Percentiles rank a stretch among this genome's conserved stretches.
Evolutionary conservation across 2,329 filamentous ascomycete species (phyloP).

Genomic region (Eutypa lata): DNA sequence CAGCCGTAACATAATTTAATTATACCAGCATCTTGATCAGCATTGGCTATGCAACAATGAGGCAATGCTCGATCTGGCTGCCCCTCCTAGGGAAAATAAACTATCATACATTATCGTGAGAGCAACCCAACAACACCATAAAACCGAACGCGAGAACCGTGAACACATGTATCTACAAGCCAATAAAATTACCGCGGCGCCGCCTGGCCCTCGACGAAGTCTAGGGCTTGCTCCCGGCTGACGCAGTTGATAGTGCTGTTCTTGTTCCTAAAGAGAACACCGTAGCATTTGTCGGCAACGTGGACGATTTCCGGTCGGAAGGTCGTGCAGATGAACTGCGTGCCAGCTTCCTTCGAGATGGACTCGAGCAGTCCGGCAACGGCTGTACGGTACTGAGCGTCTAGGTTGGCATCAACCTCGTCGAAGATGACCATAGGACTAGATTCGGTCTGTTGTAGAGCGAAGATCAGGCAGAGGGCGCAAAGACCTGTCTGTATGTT

Average conservation of each 20-base stretch:
- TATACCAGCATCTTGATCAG: neutral
- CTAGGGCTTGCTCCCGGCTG: constrained; percentile 78
- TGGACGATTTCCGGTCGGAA: constrained; percentile 96
- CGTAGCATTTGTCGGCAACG: constrained; percentile 96
- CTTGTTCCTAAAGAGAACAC: constrained; percentile 90
- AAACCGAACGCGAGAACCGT: neutral
- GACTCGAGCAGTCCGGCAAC: constrained; percentile 85
- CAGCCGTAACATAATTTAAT: neutral
- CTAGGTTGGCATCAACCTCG: constrained; percentile 96
- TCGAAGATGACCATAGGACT: constrained; percentile 99
- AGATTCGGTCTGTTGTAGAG: constrained; percentile 96
- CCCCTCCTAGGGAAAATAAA: neutral
- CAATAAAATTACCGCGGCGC: constrained; percentile 29
- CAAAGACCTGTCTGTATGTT: constrained; percentile 65
- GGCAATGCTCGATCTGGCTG: neutral
- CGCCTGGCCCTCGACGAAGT: constrained; percentile 87
- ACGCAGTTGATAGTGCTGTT: constrained; percentile 93
- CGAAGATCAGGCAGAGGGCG: constrained; percentile 95
- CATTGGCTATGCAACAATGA: neutral
- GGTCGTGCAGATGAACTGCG: constrained; percentile 96
- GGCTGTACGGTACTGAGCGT: constrained; percentile 95
- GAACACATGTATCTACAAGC: constrained; percentile 3
- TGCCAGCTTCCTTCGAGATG: constrained; percentile 64
- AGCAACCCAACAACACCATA: constrained; percentile 10
- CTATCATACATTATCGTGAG: neutral